Evolutionary conservation across 1,284 basidiomycete species (phyloP).

Genomic region (Taiwanofungus camphoratus): DNA sequence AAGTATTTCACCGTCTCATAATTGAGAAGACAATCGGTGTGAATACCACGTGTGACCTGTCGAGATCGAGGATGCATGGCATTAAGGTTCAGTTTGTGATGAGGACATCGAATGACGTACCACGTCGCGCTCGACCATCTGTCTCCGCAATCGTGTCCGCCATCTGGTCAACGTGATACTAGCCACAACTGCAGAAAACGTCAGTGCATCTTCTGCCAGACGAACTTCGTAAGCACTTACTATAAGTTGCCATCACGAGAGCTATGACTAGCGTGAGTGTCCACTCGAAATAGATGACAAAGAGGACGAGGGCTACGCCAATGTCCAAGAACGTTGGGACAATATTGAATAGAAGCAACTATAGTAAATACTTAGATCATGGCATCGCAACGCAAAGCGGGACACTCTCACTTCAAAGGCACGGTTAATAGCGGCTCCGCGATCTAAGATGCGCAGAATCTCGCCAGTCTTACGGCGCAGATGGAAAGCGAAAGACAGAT

Average conservation of each 20-base stretch:
- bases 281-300: slow-evolving; percentile 63
- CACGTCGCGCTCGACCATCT: slow-evolving; percentile 76
- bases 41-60: slow-evolving; percentile 67
- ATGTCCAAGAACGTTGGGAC: slow-evolving; percentile 80
- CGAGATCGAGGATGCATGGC: no score
- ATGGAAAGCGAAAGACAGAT: slow-evolving; percentile 84
- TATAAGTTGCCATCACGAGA: slow-evolving; percentile 70
- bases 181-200: slow-evolving; percentile 42
- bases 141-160: slow-evolving; percentile 64
- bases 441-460: slow-evolving; percentile 60
- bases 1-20: slow-evolving; percentile 87
- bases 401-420: slow-evolving; percentile 31
- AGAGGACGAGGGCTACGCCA: slow-evolving; percentile 58
- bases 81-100: no score
- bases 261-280: slow-evolving; percentile 67
- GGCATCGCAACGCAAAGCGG: not conserved
- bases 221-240: slow-evolving; percentile 34
- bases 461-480: slow-evolving; percentile 66
- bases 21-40: slow-evolving; percentile 77
- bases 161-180: slow-evolving; percentile 66
- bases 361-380: not conserved
- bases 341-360: slow-evolving; percentile 75
- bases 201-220: not conserved
- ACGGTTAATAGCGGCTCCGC: slow-evolving; percentile 52
- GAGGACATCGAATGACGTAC: slow-evolving; percentile 30